Evolutionary conservation across 768 basidiomycete species (phyloP).

Genomic region (Tulasnella calospora): DNA sequence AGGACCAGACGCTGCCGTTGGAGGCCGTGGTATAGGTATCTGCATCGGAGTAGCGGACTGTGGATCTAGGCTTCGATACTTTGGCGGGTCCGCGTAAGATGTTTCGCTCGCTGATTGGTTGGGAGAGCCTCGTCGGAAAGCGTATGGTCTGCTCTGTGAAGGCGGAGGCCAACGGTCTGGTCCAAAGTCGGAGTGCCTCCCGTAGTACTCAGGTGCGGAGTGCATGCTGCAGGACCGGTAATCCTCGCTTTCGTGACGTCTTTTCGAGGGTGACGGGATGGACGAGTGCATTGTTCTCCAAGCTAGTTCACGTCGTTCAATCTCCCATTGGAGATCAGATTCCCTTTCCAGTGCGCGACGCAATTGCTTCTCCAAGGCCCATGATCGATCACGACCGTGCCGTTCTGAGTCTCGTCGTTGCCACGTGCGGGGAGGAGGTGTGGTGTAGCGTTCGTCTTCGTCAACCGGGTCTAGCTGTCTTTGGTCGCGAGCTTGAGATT

Average conservation of each 20-base stretch:
- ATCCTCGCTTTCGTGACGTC: background rate
- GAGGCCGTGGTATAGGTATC: background rate
- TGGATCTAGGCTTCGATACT: constrained; percentile 5
- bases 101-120: background rate
- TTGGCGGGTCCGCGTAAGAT: background rate
- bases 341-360: constrained; percentile 19
- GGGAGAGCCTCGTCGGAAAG: background rate
- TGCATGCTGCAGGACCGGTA: background rate
- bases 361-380: constrained; percentile 6
- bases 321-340: constrained; percentile 15
- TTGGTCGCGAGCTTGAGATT: background rate
- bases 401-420: background rate
- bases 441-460: constrained; percentile 16
- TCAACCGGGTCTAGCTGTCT: background rate
- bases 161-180: background rate
- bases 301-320: constrained; percentile 4
- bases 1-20: background rate
- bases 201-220: constrained; percentile 1
- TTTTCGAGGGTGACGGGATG: background rate
- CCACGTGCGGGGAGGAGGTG: constrained; percentile 22
- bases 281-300: constrained; percentile 10
- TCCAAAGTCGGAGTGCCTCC: background rate
- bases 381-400: background rate
- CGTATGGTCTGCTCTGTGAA: background rate
- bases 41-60: background rate